Percentiles rank a stretch among this genome's conserved stretches.
These are phyloP conservation scores for Tuber microsphaerosporum DNA, from an alignment of 495 filamentous ascomycete genomes.

Conservation along the genomic window DNA sequence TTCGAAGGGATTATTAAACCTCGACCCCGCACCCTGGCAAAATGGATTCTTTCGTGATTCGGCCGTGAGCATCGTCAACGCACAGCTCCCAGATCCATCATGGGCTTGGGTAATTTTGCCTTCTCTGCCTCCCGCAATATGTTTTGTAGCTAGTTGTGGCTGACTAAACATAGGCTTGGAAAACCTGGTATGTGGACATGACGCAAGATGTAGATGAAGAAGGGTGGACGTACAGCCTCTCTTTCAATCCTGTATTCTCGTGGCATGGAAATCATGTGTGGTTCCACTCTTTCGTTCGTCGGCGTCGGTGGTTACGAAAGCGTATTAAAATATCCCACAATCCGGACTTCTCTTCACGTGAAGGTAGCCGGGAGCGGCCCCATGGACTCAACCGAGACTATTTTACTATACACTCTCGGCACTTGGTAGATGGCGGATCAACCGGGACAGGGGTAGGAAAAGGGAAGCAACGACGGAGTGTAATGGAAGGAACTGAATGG, in stretches of 20 bases:
- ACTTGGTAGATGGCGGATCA: conserved; percentile 4
- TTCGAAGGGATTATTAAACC: conserved; percentile 70
- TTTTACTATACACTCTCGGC: conserved; percentile 63
- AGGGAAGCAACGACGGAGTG: conserved; percentile 24
- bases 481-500: conserved; percentile 31
- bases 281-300: conserved; percentile 85
- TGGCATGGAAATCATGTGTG: conserved; percentile 91
- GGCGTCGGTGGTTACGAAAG: conserved; percentile 80
- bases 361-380: conserved; percentile 34
- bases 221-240: conserved; percentile 92
- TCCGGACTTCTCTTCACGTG: conserved; percentile 26
- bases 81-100: conserved; percentile 86
- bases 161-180: conserved; percentile 54
- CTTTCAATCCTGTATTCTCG: conserved; percentile 63
- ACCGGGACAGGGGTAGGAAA: conserved; percentile 14
- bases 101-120: conserved; percentile 65
- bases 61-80: conserved; percentile 78
- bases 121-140: background rate
- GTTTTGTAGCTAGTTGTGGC: background rate
- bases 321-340: conserved; percentile 57
- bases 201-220: conserved; percentile 80
- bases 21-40: conserved; percentile 83
- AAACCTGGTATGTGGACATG: conserved; percentile 88
- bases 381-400: conserved; percentile 75
- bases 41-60: conserved; percentile 64